These are phyloP conservation scores for Drosera spatulata DNA, from an alignment of 179 eudicot species.

Conservation along the genomic window DNA sequence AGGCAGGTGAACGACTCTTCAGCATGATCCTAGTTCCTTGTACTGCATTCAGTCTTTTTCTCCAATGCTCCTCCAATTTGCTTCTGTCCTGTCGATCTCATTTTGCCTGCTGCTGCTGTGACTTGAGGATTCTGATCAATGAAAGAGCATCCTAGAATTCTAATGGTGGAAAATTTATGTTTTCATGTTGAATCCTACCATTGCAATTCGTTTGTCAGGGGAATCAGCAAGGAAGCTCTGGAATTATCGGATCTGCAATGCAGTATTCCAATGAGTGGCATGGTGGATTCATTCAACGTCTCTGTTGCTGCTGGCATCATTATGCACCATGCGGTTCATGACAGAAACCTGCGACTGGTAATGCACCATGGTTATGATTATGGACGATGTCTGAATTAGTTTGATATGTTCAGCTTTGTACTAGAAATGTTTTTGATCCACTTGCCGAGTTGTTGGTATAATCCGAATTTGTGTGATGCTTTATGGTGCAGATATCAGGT, in stretches of 20 bases:
- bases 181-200: background rate
- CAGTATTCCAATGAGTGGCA: conserved; percentile 94
- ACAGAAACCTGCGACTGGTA: conserved; percentile 76
- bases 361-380: background rate
- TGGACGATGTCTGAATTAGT: too few relatives aligned
- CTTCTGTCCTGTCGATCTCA: background rate
- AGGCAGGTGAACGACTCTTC: conserved; percentile 28
- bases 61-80: background rate
- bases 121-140: too few relatives aligned
- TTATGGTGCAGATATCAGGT: too few relatives aligned
- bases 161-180: background rate
- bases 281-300: conserved; percentile 97
- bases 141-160: background rate
- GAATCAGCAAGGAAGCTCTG: conserved; percentile 80
- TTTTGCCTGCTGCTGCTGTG: too few relatives aligned
- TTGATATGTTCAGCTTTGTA: background rate
- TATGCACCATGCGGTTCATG: conserved; percentile 95
- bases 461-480: too few relatives aligned
- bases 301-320: conserved; percentile 96
- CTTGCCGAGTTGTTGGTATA: too few relatives aligned
- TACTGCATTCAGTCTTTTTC: background rate
- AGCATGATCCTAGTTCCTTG: background rate
- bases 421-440: background rate
- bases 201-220: conserved; percentile 34
- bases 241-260: conserved; percentile 69